Evolutionary conservation across 106 monocot genomes (phyloP), one percentile per base, ranked within the genome.

Genomic region (Narthecium ossifragum): DNA sequence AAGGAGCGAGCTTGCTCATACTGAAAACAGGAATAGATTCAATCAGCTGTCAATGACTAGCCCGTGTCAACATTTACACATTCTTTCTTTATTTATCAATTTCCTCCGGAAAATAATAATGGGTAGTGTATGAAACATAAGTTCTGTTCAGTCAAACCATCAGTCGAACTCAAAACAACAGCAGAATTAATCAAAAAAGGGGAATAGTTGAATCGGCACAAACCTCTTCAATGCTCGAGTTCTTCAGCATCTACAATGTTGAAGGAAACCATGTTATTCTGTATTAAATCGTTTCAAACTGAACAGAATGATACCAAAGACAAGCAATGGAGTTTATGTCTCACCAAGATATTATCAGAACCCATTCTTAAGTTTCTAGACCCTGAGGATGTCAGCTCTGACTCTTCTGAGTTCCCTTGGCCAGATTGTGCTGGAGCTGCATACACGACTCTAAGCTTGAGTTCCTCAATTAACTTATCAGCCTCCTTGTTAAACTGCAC

Each of bases 401-500:
- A 75, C 3, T 80, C 63, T 38, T 65, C 92, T 1, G 58, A 80
- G 62, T 69, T 65, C 34, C 48, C 83, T 36, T 51, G 58, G 20
- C 65, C 48, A 70, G 57, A 59, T 38, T 73, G 68, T 8, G 39
- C 38, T 11, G 82, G 64, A 57, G 46, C 41, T 45, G 49, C 69
- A 34, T 86, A 94, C 33, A 90, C 68, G 29, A 94, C 94, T 31
- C 67, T 78, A 59, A 93, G 82, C 66, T 88, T 93, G 67, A 70
- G 67, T 68, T 93, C 92, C 53, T 93, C 78, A 32, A 93, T 82
- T 27, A 72, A 64, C 56, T 72, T 85, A 46, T 68, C 76, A 12
- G 78, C 81, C 26, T 83, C 94, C 55, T 90, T 90, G 60, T 54
- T 86, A 50, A 94, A 94, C 94, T 94, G 60, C 31, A 60, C 12